Conservation (phyloP, 2,329 filamentous ascomycete genomes). For the Cladosporium sp. region DNA sequence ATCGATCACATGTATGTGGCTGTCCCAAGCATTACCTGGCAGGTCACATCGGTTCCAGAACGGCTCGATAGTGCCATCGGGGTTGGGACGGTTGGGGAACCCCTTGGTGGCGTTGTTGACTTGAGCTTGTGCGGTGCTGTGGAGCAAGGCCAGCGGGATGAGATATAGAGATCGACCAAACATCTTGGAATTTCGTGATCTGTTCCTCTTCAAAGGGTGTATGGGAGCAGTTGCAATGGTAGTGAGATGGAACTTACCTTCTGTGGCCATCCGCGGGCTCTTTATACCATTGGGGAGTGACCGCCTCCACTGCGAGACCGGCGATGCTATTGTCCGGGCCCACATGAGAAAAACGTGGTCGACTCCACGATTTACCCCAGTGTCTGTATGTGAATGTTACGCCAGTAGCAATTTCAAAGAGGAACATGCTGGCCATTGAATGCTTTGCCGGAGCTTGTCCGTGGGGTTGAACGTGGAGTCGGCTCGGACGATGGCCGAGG, state of each 20-base stretch:
- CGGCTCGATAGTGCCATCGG: background rate
- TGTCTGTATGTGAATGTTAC: background rate
- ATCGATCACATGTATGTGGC: constrained; percentile 60
- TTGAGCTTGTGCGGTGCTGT: background rate
- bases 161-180: background rate
- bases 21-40: constrained; percentile 3
- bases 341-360: constrained; percentile 1
- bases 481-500: background rate
- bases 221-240: background rate
- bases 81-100: background rate
- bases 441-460: no score
- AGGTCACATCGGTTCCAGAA: constrained; percentile 6
- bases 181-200: background rate
- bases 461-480: no score
- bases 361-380: background rate
- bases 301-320: background rate
- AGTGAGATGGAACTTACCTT: background rate
- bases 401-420: no score
- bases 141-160: background rate
- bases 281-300: background rate
- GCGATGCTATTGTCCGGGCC: background rate
- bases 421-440: no score
- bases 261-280: background rate
- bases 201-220: background rate
- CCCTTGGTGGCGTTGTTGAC: constrained; percentile 8